Evolutionary conservation across 176 grass and related monocot genomes (phyloP).

Genomic region (Eremochloa ophiuroides): DNA sequence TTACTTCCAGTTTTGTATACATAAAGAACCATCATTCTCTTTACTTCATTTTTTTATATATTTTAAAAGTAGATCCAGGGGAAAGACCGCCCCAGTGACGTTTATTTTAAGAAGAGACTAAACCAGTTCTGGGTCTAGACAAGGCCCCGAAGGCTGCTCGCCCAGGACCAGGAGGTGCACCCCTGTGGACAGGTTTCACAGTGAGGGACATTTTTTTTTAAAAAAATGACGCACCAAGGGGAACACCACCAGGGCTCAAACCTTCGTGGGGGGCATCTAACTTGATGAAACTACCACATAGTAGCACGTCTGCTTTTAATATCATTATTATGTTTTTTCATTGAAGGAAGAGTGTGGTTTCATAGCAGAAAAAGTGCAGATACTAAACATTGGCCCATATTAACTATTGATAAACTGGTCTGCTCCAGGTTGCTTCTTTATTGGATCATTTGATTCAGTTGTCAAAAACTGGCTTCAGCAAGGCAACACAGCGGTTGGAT

Average conservation of each 20-base stretch:
- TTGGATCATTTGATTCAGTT: slow-evolving; percentile 75
- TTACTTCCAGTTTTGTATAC: slow-evolving; percentile 13
- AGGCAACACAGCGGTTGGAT: slow-evolving; percentile 91
- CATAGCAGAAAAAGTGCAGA: neutral
- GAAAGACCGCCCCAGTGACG: too few species aligned
- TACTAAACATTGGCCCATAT: slow-evolving; percentile 10
- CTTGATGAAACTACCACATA: neutral
- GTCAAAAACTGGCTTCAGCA: slow-evolving; percentile 81
- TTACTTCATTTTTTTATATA: neutral
- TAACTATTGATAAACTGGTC: slow-evolving; percentile 23
- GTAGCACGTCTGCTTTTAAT: neutral
- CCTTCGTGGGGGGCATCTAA: neutral
- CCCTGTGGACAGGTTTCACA: too few species aligned
- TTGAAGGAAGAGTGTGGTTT: neutral
- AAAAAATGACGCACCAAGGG: neutral
- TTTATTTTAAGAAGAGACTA: neutral
- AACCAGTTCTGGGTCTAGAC: neutral
- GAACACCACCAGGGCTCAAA: neutral
- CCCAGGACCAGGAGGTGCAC: too few species aligned
- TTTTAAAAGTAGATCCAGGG: too few species aligned
- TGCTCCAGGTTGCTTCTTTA: slow-evolving; percentile 66
- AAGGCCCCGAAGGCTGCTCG: neutral
- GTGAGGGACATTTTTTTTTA: too few species aligned
- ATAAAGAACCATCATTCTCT: slow-evolving; percentile 15
- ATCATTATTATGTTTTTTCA: neutral